Evolutionary conservation across 1,284 basidiomycete genomes (phyloP), one percentile per base, ranked within the genome.

Genomic region (Ceratorhiza oryzae-sativae): DNA sequence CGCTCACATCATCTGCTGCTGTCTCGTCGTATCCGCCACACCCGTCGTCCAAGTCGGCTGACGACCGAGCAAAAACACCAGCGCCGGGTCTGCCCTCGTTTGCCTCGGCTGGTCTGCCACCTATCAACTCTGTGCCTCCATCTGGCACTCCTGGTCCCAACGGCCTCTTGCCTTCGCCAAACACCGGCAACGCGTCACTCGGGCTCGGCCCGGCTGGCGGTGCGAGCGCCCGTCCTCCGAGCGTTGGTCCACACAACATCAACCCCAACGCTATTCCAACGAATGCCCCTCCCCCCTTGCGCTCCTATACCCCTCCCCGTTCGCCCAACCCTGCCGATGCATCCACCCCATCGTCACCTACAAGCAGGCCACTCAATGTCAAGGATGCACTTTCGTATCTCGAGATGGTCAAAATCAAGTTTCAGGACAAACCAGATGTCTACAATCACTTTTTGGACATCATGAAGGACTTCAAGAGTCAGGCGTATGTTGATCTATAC

Each of bases 391-490:
- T 98, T 79, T 93, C 90, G 79, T 99, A 99, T 78, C 87, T 98
- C 77, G 96, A 98, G 82, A 93, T 95, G 73, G 96, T 98, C 83
- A 98, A 98, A 85, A 85, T 89, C 71, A 92, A 96, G 84, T 98
- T 98, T 80, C 85, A 90, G 74, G 91, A 95, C 79, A 90, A 91
- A 80, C 95, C 96, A 27, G 94, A 98, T 79, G 95, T 98, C 34
- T 98, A 98, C 85, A 98, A 98, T 81, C 90, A 92, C 76, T 98
- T 98, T 80, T 83, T 98, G 80, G 97, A 98, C 81, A 97, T 98
- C 79, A 98, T 98, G 97, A 99, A 98, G 84, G 97, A 99, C 80
- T 97, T 97, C 82, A 97, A 98, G 83, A 92, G 92, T 77, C 92
- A 96, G 81, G 86, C 87, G 95, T 97, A 80, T 86, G n/a, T 34